Base-by-base conservation (phyloP, 2,329 filamentous ascomycete genomes). In the Microdochium trichocladiopsis region DNA sequence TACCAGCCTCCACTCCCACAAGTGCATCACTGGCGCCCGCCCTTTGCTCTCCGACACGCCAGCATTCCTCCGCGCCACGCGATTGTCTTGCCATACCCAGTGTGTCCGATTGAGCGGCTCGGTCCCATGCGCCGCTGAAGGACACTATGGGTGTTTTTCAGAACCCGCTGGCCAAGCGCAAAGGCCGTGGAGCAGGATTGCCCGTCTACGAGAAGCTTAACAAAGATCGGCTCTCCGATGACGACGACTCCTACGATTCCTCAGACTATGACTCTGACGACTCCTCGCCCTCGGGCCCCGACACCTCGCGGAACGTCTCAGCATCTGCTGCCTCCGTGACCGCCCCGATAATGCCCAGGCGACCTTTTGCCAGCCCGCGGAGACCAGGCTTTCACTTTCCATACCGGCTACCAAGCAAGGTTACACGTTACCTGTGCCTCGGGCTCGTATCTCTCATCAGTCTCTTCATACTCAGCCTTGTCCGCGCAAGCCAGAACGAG, bases 361-460 rank as follows among this genome's bases (percentile, higher is more conserved):
- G 67, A 55, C 60, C 61, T 14, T 63, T 66, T 31, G 58, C 61
- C 25, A 54, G 68, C 18, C 52, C 64, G 25, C 64, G 67, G 22
- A 60, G 64, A 12, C 62, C 69, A 12, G 61, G 60, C 16, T 62
- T 69, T 47, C 60, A 68, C 8, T 61, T 69, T 51, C 67, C 78
- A 50, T 88, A 87, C 61, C 77, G 84, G 28, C 69, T 92, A 43
- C 88, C 88, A 6, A 83, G 85, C 62, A 87, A 79, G 56, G 81
- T 94, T 53, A 83, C 89, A 52, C 79, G 90, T 60, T 95, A 87
- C 66, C 81, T 96, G 52, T 90, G 90, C 57, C 73, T 92, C 49
- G 80, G 78, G 3, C 73, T 95, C 51, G 80, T 88, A 48, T 76
- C 79, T 2, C 80, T 82, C 1, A 78, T 96, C 14, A 58, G 94